Evolutionary conservation across 2,329 filamentous ascomycete species (phyloP).

Genomic region (Trichoderma gracile): DNA sequence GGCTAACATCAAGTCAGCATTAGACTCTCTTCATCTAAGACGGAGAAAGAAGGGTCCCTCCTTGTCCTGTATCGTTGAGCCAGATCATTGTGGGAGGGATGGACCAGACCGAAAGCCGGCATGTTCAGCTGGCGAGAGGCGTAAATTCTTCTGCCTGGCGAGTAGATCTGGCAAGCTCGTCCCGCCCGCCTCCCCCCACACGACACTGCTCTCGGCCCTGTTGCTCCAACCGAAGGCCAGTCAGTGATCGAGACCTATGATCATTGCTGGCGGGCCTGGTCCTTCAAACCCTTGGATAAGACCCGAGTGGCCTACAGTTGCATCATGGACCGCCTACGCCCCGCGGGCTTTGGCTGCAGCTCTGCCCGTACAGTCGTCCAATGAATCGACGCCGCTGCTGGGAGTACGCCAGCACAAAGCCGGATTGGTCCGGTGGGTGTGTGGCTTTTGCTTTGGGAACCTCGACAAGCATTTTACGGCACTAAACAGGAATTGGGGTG

Average conservation of each 20-base stretch:
- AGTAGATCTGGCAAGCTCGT: slow-evolving; percentile 20
- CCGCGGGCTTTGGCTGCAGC: slow-evolving; percentile 1
- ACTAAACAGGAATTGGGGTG: background rate
- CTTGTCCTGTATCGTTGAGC: background rate
- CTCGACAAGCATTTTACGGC: slow-evolving; percentile 3
- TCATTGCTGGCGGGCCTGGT: background rate
- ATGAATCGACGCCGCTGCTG: slow-evolving; percentile 3
- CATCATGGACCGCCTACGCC: slow-evolving; percentile 4
- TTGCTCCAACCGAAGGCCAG: background rate
- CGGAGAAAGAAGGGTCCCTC: background rate
- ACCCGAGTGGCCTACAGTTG: slow-evolving; percentile 15
- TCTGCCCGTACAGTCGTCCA: slow-evolving; percentile 12
- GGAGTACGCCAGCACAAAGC: background rate
- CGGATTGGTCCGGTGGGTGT: background rate
- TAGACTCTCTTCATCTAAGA: background rate
- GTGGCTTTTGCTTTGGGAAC: slow-evolving; percentile 10
- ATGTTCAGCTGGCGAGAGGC: slow-evolving; percentile 18
- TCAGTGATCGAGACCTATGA: slow-evolving; percentile 4
- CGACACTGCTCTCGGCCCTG: background rate
- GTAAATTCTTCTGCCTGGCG: slow-evolving; percentile 3
- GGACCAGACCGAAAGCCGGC: background rate
- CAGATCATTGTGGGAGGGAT: slow-evolving; percentile 8
- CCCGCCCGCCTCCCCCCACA: background rate
- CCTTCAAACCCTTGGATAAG: slow-evolving; percentile 19
- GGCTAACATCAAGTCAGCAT: background rate